Base-by-base conservation (phyloP, 192 early-diverging fungal genomes). In the Coemansia biformis region DNA sequence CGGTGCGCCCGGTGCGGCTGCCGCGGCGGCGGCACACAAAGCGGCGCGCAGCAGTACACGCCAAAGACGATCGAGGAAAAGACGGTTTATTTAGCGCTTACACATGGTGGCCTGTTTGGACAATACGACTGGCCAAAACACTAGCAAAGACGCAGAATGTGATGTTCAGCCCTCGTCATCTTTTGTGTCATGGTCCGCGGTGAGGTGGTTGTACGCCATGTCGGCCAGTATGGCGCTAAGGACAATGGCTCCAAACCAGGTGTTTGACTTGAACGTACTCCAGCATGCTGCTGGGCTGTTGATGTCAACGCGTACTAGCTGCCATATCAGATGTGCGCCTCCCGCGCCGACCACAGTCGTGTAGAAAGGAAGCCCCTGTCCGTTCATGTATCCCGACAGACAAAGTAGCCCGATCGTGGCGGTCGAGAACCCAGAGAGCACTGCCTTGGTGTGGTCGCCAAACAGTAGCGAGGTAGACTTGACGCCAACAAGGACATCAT, bases 401-500 rank as follows among this genome's bases (percentile, higher is more conserved):
- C 82, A 79, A 0, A 91, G 50, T 47, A 85, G 65, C 0, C 76
- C 78, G 9, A 91, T 71, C 33, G 87, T 86, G 6, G 78, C 53
- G 3, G 73, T 63, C 4, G 90, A 84, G 57, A 97, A 94, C 0
- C 63, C 76, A 1, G 84, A 68, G 16, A 97, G 66, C 54, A 81
- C 83, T 19, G 73, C 45, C 22, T 79, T 81, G 7, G 88, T 80
- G 29, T 81, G 74, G 18, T 83, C 79, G 5, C 83, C 90, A 71
- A 95, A 97, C 1, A 80, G 67, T 9, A 98, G 52, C 1, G 94
- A 92, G 1, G 94, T 98, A 8, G 91, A 94, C 63, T 92, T 91
- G 44, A 94, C 84, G 8, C 92, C 92, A 37, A 83, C 81, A 34
- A 78, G 70, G 33, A 88, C 37, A 63, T 98, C 94, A 62, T 96